phyloP scores from a whole-genome alignment of 352 stramenopile genomes.

The Phytopythium litorale region DNA sequence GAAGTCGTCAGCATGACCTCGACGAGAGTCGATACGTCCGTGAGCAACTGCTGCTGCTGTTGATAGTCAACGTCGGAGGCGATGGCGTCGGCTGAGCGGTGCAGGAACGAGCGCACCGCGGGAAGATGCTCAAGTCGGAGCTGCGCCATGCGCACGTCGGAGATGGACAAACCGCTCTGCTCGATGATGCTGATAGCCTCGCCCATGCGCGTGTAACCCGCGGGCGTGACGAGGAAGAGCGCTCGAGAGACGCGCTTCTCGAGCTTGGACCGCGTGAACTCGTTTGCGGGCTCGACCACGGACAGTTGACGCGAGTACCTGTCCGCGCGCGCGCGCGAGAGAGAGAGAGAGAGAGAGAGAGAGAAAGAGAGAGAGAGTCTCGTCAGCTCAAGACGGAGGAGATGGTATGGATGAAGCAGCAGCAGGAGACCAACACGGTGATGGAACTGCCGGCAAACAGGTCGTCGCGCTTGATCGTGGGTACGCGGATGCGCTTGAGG shows the following conservation, averaged over 20 bases:
- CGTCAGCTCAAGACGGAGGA: not conserved
- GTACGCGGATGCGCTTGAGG: slow-evolving; percentile 77
- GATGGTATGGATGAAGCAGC: not conserved
- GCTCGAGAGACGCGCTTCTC: slow-evolving; percentile 29
- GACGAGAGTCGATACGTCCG: slow-evolving; percentile 47
- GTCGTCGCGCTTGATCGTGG: slow-evolving; percentile 55
- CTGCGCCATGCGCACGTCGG: slow-evolving; percentile 45
- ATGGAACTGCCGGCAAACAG: slow-evolving; percentile 67
- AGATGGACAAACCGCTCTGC: slow-evolving; percentile 25
- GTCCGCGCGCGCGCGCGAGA: not conserved
- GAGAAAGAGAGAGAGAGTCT: too few relatives aligned
- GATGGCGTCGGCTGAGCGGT: not conserved
- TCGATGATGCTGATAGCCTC: slow-evolving; percentile 44
- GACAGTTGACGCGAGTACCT: slow-evolving; percentile 77
- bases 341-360: too few relatives aligned
- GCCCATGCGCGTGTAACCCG: slow-evolving; percentile 46
- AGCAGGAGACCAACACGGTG: slow-evolving; percentile 39
- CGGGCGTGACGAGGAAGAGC: slow-evolving; percentile 47
- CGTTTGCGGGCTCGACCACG: slow-evolving; percentile 64
- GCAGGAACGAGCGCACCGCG: slow-evolving; percentile 12
- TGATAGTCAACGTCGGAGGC: slow-evolving; percentile 8
- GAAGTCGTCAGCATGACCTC: slow-evolving; percentile 27
- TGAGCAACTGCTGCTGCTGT: slow-evolving; percentile 21
- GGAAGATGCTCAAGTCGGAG: slow-evolving; percentile 34
- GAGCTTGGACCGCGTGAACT: slow-evolving; percentile 44